These are phyloP conservation scores for Ciborinia camelliae DNA, from an alignment of 2,329 filamentous ascomycete species.

Conservation along the genomic window DNA sequence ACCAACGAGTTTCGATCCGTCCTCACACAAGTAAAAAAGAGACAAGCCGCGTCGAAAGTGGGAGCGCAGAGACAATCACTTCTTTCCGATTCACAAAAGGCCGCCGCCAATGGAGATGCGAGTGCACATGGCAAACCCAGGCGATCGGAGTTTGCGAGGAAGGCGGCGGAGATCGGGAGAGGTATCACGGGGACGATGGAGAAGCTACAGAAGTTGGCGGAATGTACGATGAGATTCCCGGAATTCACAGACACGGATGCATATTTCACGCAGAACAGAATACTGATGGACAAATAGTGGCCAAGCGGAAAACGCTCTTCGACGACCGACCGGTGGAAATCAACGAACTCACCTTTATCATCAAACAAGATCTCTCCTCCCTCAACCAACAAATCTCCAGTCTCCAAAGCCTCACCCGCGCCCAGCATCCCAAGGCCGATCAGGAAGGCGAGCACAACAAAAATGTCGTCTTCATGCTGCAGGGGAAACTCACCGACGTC, in stretches of 20 bases:
- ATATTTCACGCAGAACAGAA: background rate
- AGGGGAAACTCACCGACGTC: constrained; percentile 89
- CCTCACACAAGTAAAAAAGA: constrained; percentile 77
- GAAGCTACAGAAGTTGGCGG: constrained; percentile 89
- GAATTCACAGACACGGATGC: background rate
- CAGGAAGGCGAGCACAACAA: constrained; percentile 98
- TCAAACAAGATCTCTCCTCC: constrained; percentile 90
- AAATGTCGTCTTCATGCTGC: constrained; percentile 88
- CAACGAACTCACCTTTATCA: constrained; percentile 93
- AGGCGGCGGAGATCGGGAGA: constrained; percentile 85
- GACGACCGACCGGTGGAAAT: constrained; percentile 96
- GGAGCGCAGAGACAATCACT: constrained; percentile 78
- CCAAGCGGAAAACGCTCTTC: constrained; percentile 94
- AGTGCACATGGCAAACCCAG: constrained; percentile 46
- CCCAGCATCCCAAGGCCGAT: constrained; percentile 66
- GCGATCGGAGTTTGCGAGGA: constrained; percentile 88
- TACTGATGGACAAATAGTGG: constrained; percentile 52
- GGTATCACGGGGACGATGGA: constrained; percentile 91
- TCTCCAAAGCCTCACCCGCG: constrained; percentile 73
- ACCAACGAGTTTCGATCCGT: constrained; percentile 94
- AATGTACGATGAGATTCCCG: constrained; percentile 52
- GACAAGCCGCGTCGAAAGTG: constrained; percentile 71
- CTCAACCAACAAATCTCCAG: constrained; percentile 83
- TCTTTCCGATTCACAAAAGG: constrained; percentile 70
- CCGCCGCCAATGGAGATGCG: constrained; percentile 52